Percentiles rank a stretch among this genome's conserved stretches.
Conservation (phyloP, 495 filamentous ascomycete species). For the Durotheca rogersii region DNA sequence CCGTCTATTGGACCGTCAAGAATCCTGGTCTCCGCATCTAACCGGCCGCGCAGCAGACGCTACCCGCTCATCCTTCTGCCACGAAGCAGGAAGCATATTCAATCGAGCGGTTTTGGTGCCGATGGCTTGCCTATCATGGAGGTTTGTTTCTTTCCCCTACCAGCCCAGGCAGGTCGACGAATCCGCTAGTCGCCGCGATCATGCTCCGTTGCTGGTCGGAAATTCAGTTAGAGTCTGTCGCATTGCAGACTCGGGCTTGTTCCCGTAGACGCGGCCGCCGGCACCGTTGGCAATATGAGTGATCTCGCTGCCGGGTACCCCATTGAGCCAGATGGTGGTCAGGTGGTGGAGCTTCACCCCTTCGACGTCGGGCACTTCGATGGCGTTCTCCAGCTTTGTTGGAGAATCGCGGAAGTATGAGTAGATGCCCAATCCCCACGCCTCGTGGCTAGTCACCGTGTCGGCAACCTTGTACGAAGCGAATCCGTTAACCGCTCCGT, state of each 20-base stretch:
- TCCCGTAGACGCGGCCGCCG: slow-evolving; percentile 31
- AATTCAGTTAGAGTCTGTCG: slow-evolving; percentile 35
- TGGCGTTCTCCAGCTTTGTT: slow-evolving; percentile 36
- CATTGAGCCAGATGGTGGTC: slow-evolving; percentile 34
- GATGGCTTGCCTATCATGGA: background rate
- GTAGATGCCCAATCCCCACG: slow-evolving; percentile 36
- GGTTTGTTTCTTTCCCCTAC: background rate
- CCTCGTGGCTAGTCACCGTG: slow-evolving; percentile 29
- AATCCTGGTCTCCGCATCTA: background rate
- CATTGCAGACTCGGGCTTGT: slow-evolving; percentile 31
- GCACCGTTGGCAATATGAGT: slow-evolving; percentile 32
- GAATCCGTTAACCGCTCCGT: slow-evolving; percentile 29
- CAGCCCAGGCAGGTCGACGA: no score
- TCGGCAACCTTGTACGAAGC: slow-evolving; percentile 38
- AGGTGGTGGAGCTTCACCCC: slow-evolving; percentile 33
- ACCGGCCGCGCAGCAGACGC: background rate
- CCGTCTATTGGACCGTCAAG: no score
- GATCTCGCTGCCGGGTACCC: slow-evolving; percentile 30
- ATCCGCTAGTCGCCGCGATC: background rate
- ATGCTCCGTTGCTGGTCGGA: background rate
- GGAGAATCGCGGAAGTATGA: slow-evolving; percentile 38
- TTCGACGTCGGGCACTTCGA: slow-evolving; percentile 27
- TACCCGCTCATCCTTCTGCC: background rate
- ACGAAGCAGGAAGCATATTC: background rate
- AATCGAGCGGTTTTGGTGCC: background rate